Base-by-base conservation (phyloP, 1,284 basidiomycete genomes). In the Sanghuangporus sanghuang region DNA sequence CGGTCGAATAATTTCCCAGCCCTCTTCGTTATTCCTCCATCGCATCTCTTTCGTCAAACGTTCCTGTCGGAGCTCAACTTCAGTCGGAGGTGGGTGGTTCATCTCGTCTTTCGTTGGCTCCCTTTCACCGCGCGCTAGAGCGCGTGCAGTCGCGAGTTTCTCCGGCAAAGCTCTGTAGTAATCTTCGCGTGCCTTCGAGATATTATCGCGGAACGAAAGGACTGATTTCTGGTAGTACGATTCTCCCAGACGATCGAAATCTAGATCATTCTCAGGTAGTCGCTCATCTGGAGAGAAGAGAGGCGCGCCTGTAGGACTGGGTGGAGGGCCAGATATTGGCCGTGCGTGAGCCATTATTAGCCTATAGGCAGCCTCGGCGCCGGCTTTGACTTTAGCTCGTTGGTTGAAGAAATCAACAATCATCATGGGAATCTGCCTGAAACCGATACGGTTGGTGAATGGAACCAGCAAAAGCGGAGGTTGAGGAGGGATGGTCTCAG, bases 391-490 rank as follows among this genome's bases (percentile, higher is more conserved):
- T 68, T 90, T 86, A 61, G 86, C 77, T n/a, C 94, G 87, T 72
- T 92, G 88, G 71, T 95, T 95, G 81, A 98, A 98, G 76, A 94
- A 96, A 69, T 90, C 90, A 81, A 86, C 89, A 62, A 98, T 85
- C 89, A 97, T 96, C 67, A 85, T 76, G 4, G 96, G 95, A 66
- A 98, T 89, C 71, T 94, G 92, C 46, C 81, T 82, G 75, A 97
- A 86, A 14, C 96, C 96, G 62, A 98, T 84, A 68, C 91, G 82
- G 71, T 96, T 90, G 61, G 84, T 82, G 76, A 93, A 98, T n/a
- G 92, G 85, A 39, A 98, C 87, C 62, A 98, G 83, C 58, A 96
- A 84, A 63, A 98, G 78, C 1, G 96, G 91, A 0, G 96, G 91
- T 59, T 91, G 87, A 0, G 84, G 79, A 1, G 94, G 92, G 57